Percentiles rank a stretch among this genome's conserved stretches.
Evolutionary conservation across 2,329 filamentous ascomycete genomes (phyloP).

Genomic region (Colletotrichum graminicola): DNA sequence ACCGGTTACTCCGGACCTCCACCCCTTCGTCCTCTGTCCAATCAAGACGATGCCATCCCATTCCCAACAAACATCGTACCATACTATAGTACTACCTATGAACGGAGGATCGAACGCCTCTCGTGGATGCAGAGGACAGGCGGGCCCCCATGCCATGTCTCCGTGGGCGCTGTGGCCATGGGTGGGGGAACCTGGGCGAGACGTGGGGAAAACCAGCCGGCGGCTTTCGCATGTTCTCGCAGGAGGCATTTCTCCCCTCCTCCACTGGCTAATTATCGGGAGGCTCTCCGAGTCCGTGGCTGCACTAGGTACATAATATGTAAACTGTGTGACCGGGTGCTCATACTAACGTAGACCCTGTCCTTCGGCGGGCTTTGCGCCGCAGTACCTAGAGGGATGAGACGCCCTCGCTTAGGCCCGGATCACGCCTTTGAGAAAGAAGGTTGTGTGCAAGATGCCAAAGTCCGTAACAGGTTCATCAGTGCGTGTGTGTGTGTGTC

Average conservation of each 20-base stretch:
- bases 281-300: not conserved
- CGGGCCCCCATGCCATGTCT: not conserved
- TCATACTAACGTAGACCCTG: not conserved
- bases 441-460: not conserved
- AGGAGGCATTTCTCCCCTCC: conserved; percentile 29
- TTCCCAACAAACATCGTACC: not conserved
- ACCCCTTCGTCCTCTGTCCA: not conserved
- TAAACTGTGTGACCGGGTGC: not conserved
- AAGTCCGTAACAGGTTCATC: not conserved
- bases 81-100: too few species aligned
- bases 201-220: conserved; percentile 14
- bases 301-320: not conserved
- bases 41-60: not conserved
- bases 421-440: not conserved
- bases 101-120: conserved; percentile 10
- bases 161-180: not conserved
- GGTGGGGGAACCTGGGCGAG: conserved; percentile 13
- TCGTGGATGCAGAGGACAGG: not conserved
- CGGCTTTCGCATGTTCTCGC: conserved; percentile 32
- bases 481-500: not conserved
- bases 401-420: not conserved
- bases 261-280: conserved; percentile 17
- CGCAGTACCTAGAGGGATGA: conserved; percentile 18
- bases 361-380: conserved; percentile 28
- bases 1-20: conserved; percentile 17